phyloP scores from a whole-genome alignment of 2,329 filamentous ascomycete genomes.

The Cadophora gregata region DNA sequence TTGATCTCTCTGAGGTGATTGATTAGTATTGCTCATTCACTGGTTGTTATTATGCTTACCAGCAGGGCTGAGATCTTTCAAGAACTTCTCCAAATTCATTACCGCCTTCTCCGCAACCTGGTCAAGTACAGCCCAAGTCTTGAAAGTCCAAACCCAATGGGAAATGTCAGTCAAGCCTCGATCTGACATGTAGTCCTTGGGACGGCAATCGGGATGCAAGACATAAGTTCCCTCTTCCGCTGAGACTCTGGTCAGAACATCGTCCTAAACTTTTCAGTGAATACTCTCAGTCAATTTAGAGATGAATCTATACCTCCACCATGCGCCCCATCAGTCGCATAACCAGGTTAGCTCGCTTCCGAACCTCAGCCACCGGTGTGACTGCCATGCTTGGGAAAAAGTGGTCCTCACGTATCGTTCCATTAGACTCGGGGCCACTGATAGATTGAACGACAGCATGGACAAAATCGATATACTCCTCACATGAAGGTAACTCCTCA shows the following conservation, averaged over 20 bases:
- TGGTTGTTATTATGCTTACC: neutral
- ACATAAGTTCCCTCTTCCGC: slow-evolving; percentile 4
- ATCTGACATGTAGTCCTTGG: slow-evolving; percentile 4
- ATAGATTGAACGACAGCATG: slow-evolving; percentile 4
- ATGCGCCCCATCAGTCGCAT: slow-evolving; percentile 4
- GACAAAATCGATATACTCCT: slow-evolving; percentile 15
- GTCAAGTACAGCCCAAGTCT: slow-evolving; percentile 13
- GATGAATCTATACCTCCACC: neutral
- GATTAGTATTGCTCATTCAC: neutral
- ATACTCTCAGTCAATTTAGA: neutral
- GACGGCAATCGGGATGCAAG: slow-evolving; percentile 9
- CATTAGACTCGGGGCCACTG: neutral
- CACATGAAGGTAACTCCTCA: neutral
- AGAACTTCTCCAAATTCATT: slow-evolving; percentile 4
- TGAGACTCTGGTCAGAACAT: slow-evolving; percentile 7
- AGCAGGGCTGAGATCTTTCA: neutral
- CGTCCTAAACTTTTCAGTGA: neutral
- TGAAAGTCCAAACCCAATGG: slow-evolving; percentile 13
- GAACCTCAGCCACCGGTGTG: neutral
- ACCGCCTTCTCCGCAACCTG: slow-evolving; percentile 11
- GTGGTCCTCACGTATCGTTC: slow-evolving; percentile 6
- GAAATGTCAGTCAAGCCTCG: slow-evolving; percentile 13
- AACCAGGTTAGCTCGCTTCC: slow-evolving; percentile 10
- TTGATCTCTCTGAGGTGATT: neutral
- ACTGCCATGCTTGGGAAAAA: slow-evolving; percentile 8